Base-by-base conservation (phyloP, 2,329 filamentous ascomycete genomes). In the Chaetomium olivaceum region DNA sequence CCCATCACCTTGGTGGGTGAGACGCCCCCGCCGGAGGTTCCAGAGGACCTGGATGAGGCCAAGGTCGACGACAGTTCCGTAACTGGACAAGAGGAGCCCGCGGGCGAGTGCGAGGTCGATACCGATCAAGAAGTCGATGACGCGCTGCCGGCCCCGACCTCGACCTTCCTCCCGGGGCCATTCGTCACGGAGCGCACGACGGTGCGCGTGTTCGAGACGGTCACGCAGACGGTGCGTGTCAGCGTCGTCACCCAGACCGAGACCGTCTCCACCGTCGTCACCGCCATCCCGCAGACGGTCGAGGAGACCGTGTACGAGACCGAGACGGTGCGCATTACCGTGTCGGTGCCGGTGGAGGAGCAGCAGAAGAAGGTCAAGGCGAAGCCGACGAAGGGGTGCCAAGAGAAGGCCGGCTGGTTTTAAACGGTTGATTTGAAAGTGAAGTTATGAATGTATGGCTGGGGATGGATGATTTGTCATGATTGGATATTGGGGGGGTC, bases 211-310 rank as follows among this genome's bases (percentile, higher is more conserved):
- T 69, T 69, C 25, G 73, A 74, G 66, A 73, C 72, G 11, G 61
- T 73, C 55, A 72, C 72, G 19, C 71, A 74, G 68, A 74, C 71
- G 14, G 70, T 75, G 7, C 64, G 63, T 1, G 70, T 73, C 58
- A 73, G 69, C 43, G 65, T 71, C 25, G 65, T 69, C 36, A 69
- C 71, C 1, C 56, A 67, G 36, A 70, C 70, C 0, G 68, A 72
- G 65, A 72, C 71, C 4, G 68, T 66, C 4, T 69, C 66, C 27
- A 64, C 55, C 14, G 62, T 69, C 11, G 69, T 68, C 16, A 71
- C 69, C 4, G 68, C 70, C 25, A 51, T 70, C 5, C 68, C 68
- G 23, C 62, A 65, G 52, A 69, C 69, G 3, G 67, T 70, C 4
- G 69, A 71, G 67, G 72, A 71, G 65, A 70, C 67, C 54, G 68